phyloP scores from a whole-genome alignment of 192 early-diverging fungal genomes.

The Backusella tarrabulga region DNA sequence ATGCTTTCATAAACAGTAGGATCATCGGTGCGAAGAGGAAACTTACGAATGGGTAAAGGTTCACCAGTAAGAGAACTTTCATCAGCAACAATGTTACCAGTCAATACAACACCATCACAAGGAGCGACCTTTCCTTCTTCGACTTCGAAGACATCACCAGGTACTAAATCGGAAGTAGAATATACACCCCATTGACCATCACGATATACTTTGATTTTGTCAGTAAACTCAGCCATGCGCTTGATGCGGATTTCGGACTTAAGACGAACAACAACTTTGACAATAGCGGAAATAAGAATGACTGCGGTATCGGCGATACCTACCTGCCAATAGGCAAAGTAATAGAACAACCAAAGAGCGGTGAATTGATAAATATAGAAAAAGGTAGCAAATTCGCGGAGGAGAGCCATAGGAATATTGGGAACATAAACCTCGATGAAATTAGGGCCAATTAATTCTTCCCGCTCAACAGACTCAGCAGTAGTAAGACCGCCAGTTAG shows the following conservation, averaged over 20 bases:
- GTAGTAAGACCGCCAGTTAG: slow-evolving; percentile 46
- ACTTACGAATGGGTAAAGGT: slow-evolving; percentile 69
- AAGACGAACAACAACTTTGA: slow-evolving; percentile 53
- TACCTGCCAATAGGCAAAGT: slow-evolving; percentile 53
- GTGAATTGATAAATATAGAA: slow-evolving; percentile 58
- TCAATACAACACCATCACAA: slow-evolving; percentile 49
- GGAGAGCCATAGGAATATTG: slow-evolving; percentile 50
- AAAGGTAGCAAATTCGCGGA: slow-evolving; percentile 57
- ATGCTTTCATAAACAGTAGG: slow-evolving; percentile 17
- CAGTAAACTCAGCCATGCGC: slow-evolving; percentile 57
- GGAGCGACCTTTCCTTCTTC: slow-evolving; percentile 43
- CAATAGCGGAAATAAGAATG: slow-evolving; percentile 47
- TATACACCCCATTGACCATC: slow-evolving; percentile 53
- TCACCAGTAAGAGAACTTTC: slow-evolving; percentile 70
- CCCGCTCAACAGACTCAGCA: slow-evolving; percentile 49
- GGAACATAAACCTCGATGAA: slow-evolving; percentile 64
- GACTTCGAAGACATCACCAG: slow-evolving; percentile 72
- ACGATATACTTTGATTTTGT: slow-evolving; percentile 48
- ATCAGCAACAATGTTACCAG: slow-evolving; percentile 65
- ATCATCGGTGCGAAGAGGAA: slow-evolving; percentile 49
- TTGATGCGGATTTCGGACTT: slow-evolving; percentile 56
- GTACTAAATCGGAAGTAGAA: slow-evolving; percentile 56
- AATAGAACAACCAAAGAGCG: slow-evolving; percentile 54
- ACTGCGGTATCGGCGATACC: slow-evolving; percentile 52
- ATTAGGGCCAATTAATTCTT: slow-evolving; percentile 68